Conservation (phyloP, 352 stramenopile species). For the Phytophthora sp. region DNA sequence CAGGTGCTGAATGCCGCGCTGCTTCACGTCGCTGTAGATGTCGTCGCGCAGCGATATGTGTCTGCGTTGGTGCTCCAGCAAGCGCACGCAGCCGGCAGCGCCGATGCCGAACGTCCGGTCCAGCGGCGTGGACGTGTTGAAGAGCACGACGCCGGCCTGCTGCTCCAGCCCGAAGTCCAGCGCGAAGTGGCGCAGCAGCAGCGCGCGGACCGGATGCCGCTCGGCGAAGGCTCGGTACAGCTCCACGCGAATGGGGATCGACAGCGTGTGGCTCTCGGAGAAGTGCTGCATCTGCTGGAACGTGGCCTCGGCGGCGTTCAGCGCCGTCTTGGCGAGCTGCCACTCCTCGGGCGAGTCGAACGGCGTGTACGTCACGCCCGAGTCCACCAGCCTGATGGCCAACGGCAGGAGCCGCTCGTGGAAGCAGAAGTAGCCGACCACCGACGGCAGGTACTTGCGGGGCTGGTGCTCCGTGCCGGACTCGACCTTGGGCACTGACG, state of each 20-base stretch:
- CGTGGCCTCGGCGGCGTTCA: conserved; percentile 48
- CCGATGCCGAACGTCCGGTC: conserved; percentile 57
- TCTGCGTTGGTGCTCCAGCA: conserved; percentile 32
- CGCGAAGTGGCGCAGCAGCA: conserved; percentile 43
- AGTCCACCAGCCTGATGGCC: conserved; percentile 50
- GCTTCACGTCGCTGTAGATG: conserved; percentile 24
- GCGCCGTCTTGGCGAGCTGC: conserved; percentile 53
- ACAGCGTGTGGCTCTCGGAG: conserved; percentile 51
- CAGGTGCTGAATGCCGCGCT: conserved; percentile 35
- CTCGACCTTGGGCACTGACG: conserved; percentile 19
- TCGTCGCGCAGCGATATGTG: conserved; percentile 33
- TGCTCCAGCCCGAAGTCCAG: conserved; percentile 51
- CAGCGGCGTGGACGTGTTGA: conserved; percentile 45
- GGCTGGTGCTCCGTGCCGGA: not conserved
- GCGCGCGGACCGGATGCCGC: conserved; percentile 37
- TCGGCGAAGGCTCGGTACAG: conserved; percentile 39
- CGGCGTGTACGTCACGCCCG: conserved; percentile 50
- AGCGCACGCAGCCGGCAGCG: conserved; percentile 31
- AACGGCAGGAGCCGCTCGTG: conserved; percentile 47
- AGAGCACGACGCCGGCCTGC: conserved; percentile 39
- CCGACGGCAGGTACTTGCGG: conserved; percentile 47
- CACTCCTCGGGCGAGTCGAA: conserved; percentile 48
- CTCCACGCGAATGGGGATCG: conserved; percentile 56
- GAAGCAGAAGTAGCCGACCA: conserved; percentile 53
- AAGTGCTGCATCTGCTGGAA: conserved; percentile 67